Evolutionary conservation across 768 basidiomycete genomes (phyloP).

Genomic region (Amanita muscaria): DNA sequence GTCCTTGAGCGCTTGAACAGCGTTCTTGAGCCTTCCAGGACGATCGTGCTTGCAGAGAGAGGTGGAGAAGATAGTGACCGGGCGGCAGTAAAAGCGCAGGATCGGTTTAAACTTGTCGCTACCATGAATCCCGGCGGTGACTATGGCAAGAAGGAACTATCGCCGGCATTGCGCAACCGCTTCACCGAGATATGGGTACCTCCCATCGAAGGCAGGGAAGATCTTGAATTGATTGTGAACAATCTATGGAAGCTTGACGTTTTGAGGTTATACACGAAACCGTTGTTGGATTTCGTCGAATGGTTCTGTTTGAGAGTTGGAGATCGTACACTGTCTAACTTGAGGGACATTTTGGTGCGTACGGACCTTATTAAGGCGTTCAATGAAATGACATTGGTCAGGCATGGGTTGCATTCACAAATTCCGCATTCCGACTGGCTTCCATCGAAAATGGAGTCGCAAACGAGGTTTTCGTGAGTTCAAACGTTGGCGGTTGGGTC

Average conservation of each 20-base stretch:
- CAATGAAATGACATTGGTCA: constrained; percentile 20
- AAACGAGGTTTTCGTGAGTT: constrained; percentile 60
- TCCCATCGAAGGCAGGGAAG: constrained; percentile 58
- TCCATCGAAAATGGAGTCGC: constrained; percentile 25
- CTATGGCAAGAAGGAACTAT: constrained; percentile 97
- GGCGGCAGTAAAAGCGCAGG: constrained; percentile 54
- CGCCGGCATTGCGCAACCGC: constrained; percentile 91
- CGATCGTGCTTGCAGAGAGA: constrained; percentile 86
- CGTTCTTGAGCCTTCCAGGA: constrained; percentile 86
- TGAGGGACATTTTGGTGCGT: constrained; percentile 84
- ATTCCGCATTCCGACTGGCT: constrained; percentile 37
- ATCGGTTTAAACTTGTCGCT: constrained; percentile 80
- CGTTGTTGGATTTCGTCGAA: constrained; percentile 67
- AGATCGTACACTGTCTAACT: constrained; percentile 57
- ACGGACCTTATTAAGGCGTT: constrained; percentile 6
- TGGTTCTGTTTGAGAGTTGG: constrained; percentile 65
- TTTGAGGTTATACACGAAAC: constrained; percentile 46
- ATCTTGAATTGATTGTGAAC: constrained; percentile 71
- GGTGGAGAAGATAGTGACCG: constrained; percentile 69
- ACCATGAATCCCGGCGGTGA: constrained; percentile 99
- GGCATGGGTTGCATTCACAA: constrained; percentile 93
- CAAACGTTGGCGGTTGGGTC: not conserved
- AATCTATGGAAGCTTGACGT: constrained; percentile 54
- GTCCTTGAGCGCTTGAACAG: constrained; percentile 96
- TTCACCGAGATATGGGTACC: constrained; percentile 99